phyloP scores from a whole-genome alignment of 768 basidiomycete species.

The Rubroboletus satanas region DNA sequence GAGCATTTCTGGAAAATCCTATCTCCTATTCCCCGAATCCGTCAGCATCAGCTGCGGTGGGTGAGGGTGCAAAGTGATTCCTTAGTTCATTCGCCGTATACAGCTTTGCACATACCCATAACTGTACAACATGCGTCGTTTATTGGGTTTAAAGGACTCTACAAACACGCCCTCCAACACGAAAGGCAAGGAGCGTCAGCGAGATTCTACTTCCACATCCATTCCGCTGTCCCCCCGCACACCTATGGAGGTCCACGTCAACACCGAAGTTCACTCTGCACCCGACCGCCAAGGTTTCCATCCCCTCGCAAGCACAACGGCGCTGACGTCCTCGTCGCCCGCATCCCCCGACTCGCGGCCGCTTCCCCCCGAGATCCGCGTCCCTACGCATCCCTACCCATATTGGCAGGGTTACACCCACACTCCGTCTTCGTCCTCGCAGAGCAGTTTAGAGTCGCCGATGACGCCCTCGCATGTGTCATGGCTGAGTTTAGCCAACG shows the following conservation, averaged over 20 bases:
- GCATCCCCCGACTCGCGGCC: conserved; percentile 17
- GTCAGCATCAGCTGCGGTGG: conserved; percentile 18
- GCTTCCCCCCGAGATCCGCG: conserved; percentile 32
- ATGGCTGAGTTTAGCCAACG: conserved; percentile 29
- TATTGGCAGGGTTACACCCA: conserved; percentile 34
- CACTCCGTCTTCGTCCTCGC: conserved; percentile 28
- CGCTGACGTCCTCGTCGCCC: conserved; percentile 16
- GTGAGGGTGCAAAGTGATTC: conserved; percentile 5
- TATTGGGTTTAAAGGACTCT: conserved; percentile 28
- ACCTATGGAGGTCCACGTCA: conserved; percentile 27
- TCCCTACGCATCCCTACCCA: conserved; percentile 32
- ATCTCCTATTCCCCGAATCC: conserved; percentile 9
- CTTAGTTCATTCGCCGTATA: conserved; percentile 15
- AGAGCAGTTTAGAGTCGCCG: conserved; percentile 32
- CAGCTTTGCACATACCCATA: conserved; percentile 12
- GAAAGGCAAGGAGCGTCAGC: conserved; percentile 28
- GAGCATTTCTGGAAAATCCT: conserved; percentile 2
- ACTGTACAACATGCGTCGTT: conserved; percentile 27
- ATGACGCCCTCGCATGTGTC: conserved; percentile 38
- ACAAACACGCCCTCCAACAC: conserved; percentile 5
- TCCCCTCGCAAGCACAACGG: conserved; percentile 21
- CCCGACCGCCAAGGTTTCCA: conserved; percentile 13
- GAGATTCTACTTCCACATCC: conserved; percentile 4
- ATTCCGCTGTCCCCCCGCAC: not conserved
- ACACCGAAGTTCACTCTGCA: conserved; percentile 28